These are phyloP conservation scores for Cornus kousa DNA, from an alignment of 148 eudicot genomes.

Conservation along the genomic window DNA sequence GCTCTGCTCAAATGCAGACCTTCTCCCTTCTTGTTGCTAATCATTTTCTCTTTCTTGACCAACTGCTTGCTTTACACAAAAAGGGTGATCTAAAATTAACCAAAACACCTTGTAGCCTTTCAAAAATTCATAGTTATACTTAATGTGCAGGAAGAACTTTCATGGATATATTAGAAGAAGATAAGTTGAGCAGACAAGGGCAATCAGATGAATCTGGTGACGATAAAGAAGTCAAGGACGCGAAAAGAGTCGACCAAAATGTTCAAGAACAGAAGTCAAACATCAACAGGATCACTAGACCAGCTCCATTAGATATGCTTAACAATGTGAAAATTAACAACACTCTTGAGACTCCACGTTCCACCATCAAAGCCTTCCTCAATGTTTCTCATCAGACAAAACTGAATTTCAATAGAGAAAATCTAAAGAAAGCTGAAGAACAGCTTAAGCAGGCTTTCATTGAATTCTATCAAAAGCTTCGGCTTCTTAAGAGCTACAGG, in stretches of 20 bases:
- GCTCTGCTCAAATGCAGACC: no score
- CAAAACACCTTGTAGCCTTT: no score
- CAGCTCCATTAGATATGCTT: conserved; percentile 28
- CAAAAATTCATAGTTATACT: not conserved
- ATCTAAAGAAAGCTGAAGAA: conserved; percentile 28
- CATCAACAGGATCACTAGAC: not conserved
- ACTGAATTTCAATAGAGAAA: conserved; percentile 22
- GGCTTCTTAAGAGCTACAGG: conserved; percentile 38
- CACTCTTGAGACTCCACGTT: conserved; percentile 29
- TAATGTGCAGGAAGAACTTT: conserved; percentile 14
- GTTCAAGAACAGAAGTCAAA: not conserved
- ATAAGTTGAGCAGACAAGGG: conserved; percentile 7
- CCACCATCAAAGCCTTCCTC: conserved; percentile 27
- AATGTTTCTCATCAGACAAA: conserved; percentile 10
- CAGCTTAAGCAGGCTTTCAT: conserved; percentile 26
- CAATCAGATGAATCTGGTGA: not conserved
- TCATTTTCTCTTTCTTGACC: no score
- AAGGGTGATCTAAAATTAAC: not conserved
- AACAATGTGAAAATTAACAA: conserved; percentile 31
- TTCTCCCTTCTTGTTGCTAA: no score
- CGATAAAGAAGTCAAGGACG: not conserved
- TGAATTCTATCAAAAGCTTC: conserved; percentile 35
- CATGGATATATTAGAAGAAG: conserved; percentile 26
- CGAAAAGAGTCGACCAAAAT: not conserved
- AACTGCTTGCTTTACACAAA: no score